Percentiles rank a stretch among this genome's conserved stretches.
These are phyloP conservation scores for Calonectria honghensis DNA, from an alignment of 2,329 filamentous ascomycete species.

Conservation along the genomic window DNA sequence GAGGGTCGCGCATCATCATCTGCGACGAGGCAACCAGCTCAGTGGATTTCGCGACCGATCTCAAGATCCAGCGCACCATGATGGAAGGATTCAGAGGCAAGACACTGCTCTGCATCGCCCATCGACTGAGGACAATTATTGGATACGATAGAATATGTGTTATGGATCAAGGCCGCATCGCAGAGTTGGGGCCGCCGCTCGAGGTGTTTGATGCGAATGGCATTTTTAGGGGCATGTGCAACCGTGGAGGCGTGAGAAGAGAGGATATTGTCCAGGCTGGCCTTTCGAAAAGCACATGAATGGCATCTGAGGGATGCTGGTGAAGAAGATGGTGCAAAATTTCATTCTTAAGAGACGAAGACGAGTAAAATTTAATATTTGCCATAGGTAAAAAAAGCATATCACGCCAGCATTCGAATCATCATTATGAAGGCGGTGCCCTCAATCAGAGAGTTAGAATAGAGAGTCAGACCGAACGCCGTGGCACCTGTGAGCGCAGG, in stretches of 20 bases:
- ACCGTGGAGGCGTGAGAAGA: slow-evolving; percentile 23
- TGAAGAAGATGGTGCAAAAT: neutral
- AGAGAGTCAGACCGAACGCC: neutral
- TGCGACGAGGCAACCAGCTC: slow-evolving; percentile 96
- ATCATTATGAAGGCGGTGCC: neutral
- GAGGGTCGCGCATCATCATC: slow-evolving; percentile 92
- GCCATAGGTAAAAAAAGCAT: neutral
- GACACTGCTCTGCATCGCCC: slow-evolving; percentile 94
- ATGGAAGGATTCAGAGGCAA: slow-evolving; percentile 87
- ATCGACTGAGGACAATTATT: slow-evolving; percentile 92
- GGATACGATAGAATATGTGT: slow-evolving; percentile 87
- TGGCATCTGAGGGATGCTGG: neutral
- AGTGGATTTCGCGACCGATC: slow-evolving; percentile 97
- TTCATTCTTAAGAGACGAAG: neutral
- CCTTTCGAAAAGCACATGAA: neutral
- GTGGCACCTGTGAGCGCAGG: neutral
- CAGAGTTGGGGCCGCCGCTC: slow-evolving; percentile 13
- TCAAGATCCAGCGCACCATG: slow-evolving; percentile 95
- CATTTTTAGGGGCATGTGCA: slow-evolving; percentile 24
- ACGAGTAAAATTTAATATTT: neutral
- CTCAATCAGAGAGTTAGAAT: neutral
- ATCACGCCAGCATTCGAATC: neutral
- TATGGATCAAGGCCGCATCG: slow-evolving; percentile 25
- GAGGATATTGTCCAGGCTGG: slow-evolving; percentile 19
- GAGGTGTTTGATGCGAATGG: slow-evolving; percentile 20